Base-by-base conservation (phyloP, 345 rosid species). In the Lenwebbia sp. region DNA sequence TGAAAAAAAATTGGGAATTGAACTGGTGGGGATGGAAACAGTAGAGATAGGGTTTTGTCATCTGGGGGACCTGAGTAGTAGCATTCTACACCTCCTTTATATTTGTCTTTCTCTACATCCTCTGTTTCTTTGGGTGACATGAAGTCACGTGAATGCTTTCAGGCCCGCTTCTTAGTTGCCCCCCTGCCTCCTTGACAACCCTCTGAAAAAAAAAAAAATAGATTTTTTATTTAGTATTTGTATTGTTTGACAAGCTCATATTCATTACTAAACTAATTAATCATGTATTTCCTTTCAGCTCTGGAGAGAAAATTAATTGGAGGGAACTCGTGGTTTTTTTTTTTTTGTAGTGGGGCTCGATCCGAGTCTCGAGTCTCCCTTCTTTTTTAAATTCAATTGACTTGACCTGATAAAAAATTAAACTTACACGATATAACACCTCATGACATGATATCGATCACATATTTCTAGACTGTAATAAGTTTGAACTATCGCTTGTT, bases 61-160 rank as follows among this genome's bases (percentile, higher is more conserved):
- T 84, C n/a, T 75, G 83, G 62, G 62, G 90, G 83, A n/a, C 60
- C 57, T 84, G 91, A 89, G 91, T 87, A 54, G 91, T 90, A 81
- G 90, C 91, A 86, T 84, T 89, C 93, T 83, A 78, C 88, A 87
- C 91, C 88, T 86, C 92, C 90, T 88, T 87, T 90, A 50, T 54
- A 4, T 86, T 90, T 92, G 93, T 91, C 93, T 88, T 60, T 88
- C 54, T 84, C 82, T 51, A 49, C 33, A 70, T 52, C 88, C 90
- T 88, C 87, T 90, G 52, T 70, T 70, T 70, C 78, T 54, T 84
- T 85, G 89, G 89, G 89, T 50, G 89, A 91, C 89, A 88, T 86
- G 88, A 86, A 83, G 86, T 91, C 94, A 90, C 94, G 94, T 88
- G 94, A 92, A 89, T 86, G 87, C 78, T 88, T 89, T 89, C 74